phyloP scores from a whole-genome alignment of 305 asterid species.

The Fraxinus angustifolia region DNA sequence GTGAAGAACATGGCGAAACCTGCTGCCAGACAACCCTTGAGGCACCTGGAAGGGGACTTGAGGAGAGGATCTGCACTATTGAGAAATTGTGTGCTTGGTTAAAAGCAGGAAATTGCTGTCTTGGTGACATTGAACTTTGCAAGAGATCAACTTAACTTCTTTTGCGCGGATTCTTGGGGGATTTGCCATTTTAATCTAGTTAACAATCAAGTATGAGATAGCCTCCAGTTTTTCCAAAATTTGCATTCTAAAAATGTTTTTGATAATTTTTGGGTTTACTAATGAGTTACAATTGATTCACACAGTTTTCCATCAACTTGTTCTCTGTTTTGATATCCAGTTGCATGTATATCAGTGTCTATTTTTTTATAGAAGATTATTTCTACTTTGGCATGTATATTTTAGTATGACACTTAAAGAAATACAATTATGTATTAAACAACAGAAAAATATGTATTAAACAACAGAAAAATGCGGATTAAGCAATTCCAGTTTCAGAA shows the following conservation, averaged over 20 bases:
- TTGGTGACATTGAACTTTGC: neutral
- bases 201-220: neutral
- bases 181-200: neutral
- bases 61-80: constrained; percentile 21
- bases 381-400: neutral
- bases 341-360: neutral
- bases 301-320: neutral
- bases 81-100: constrained; percentile 23
- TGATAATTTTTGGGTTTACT: neutral
- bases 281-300: neutral
- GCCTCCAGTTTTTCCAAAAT: neutral
- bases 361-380: neutral
- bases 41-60: constrained; percentile 10
- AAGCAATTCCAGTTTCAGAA: neutral
- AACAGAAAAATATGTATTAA: neutral
- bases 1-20: neutral
- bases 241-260: neutral
- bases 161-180: neutral
- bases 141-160: neutral
- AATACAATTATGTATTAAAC: neutral
- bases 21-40: neutral
- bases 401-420: neutral
- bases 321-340: neutral
- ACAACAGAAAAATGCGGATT: neutral
- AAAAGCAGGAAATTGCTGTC: constrained; percentile 1